These are phyloP conservation scores for Rhodotorula sp. DNA, from an alignment of 1,284 basidiomycete species.

Conservation along the genomic window DNA sequence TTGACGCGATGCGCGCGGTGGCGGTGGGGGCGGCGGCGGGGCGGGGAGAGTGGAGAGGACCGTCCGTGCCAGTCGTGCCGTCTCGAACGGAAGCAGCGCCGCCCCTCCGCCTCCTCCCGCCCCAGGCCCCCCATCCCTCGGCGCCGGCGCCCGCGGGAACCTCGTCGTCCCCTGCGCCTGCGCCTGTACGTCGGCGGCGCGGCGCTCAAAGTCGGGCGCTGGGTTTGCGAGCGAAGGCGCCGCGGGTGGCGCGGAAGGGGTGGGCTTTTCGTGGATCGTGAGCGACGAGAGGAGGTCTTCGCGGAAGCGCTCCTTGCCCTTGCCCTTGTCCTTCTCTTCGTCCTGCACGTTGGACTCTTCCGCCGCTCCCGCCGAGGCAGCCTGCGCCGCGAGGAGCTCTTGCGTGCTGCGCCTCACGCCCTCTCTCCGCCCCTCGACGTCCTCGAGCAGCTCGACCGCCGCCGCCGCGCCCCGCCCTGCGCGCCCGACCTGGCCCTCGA, in stretches of 20 bases:
- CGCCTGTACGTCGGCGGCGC: background rate
- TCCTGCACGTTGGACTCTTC: too few species aligned
- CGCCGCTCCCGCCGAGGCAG: background rate
- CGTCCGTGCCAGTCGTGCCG: constrained; percentile 11
- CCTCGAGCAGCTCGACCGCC: constrained; percentile 24
- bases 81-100: constrained; percentile 25
- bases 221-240: constrained; percentile 5
- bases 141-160: background rate
- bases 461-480: background rate
- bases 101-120: background rate
- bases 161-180: background rate
- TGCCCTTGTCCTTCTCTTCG: background rate
- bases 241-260: background rate
- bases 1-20: background rate
- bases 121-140: background rate
- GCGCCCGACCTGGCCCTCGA: background rate
- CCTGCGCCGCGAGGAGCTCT: constrained; percentile 1
- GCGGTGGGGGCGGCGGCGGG: background rate
- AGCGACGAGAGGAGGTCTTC: constrained; percentile 20
- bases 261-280: constrained; percentile 23
- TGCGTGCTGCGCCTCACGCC: constrained; percentile 4
- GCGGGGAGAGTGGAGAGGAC: constrained; percentile 8
- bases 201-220: constrained; percentile 21
- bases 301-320: background rate
- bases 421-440: constrained; percentile 28